Base-by-base conservation (phyloP, 2,329 filamentous ascomycete genomes). In the Monosporascus sp. region DNA sequence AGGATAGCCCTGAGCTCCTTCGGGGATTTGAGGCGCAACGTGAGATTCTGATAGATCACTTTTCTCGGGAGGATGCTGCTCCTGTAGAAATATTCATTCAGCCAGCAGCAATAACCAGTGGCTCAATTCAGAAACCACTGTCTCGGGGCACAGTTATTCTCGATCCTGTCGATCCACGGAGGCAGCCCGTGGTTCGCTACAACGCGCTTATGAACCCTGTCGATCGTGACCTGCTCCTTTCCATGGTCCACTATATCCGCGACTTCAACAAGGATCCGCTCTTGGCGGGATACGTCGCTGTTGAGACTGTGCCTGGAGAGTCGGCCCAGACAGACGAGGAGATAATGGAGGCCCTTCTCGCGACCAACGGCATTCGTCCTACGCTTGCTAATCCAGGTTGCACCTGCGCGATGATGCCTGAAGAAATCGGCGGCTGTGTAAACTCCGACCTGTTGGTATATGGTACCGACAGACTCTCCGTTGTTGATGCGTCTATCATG, bases 141-240 rank as follows among this genome's bases (percentile, higher is more conserved):
- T 80, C 77, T 1, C 74, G 80, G 2, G 81, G 81, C n/a, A 71
- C 73, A 31, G 75, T 82, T 55, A 80, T 80, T 62, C 78, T 83
- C 55, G 68, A 68, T 17, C 70, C 70, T 15, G 48, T 70, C 3
- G 69, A 74, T 44, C 70, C 73, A 14, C 37, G 70, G 70, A 4
- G 73, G 78, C 52, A 76, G 78, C 59, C 76, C 73, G 24, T 76
- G 72, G 49, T 82, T 70, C 67, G 75, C 77, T 63, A 59, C 53
- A 64, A 69, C 46, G 60, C 67, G 15, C 60, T 72, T 54, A 74
- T 72, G 24, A 71, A 81, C 57, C 77, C 80, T 9, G 70, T 80
- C 44, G 81, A 84, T 57, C 64, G 78, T 37, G 75, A 76, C 58
- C 73, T 72, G 20, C 74, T 80, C 47, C 66, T 64, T 24, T 63